Percentiles rank a stretch among this genome's conserved stretches.
Evolutionary conservation across 2,329 filamentous ascomycete genomes (phyloP).

Genomic region (Xylariales sp.): DNA sequence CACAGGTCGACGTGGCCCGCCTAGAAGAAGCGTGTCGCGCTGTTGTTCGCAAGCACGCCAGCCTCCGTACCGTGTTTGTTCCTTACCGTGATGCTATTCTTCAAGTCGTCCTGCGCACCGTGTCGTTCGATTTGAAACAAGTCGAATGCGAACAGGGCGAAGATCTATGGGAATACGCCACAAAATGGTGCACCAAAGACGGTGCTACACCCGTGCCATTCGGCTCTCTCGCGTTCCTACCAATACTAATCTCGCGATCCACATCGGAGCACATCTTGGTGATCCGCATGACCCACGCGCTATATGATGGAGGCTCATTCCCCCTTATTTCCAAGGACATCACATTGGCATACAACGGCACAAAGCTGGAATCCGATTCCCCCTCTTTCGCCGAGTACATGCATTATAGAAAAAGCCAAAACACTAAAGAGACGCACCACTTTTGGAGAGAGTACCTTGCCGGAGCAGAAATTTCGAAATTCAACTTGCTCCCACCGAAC

Average conservation of each 20-base stretch:
- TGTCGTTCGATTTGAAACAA: conserved; percentile 11
- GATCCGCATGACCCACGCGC: conserved; percentile 28
- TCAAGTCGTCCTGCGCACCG: conserved; percentile 25
- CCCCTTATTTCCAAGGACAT: conserved; percentile 18
- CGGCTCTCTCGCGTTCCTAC: conserved; percentile 28
- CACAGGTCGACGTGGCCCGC: conserved; percentile 18
- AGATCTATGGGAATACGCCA: conserved; percentile 8
- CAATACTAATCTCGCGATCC: conserved; percentile 24
- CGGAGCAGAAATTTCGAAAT: conserved; percentile 11
- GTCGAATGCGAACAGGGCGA: conserved; percentile 12
- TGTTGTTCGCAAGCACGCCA: conserved; percentile 27
- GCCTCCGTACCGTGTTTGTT: conserved; percentile 29
- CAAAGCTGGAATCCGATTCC: neutral
- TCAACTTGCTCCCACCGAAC: neutral
- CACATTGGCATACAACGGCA: conserved; percentile 19
- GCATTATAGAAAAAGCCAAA: conserved; percentile 6
- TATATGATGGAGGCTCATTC: conserved; percentile 27
- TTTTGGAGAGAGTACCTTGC: conserved; percentile 29
- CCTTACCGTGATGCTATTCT: conserved; percentile 15
- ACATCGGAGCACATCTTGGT: conserved; percentile 18
- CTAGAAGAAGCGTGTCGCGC: conserved; percentile 22
- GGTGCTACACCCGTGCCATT: conserved; percentile 4
- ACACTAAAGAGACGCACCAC: neutral
- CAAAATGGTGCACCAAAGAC: conserved; percentile 5
- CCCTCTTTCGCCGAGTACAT: conserved; percentile 26